Conservation (phyloP, 1,284 basidiomycete genomes). For the Leccinum pseudoinsigne region DNA sequence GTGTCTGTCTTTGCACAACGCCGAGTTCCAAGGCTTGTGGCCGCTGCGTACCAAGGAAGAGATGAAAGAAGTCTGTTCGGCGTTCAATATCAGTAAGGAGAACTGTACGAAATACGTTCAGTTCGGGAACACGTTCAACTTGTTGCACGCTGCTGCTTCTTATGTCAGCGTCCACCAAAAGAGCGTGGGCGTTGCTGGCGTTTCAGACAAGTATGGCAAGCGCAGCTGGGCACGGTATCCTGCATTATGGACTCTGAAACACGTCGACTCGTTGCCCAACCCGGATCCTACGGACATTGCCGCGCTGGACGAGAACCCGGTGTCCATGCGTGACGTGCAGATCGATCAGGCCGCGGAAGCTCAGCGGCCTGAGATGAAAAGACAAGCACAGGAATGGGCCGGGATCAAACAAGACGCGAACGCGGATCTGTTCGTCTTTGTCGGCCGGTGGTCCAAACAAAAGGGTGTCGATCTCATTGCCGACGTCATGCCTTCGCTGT, state of each 20-base stretch:
- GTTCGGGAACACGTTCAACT: conserved; percentile 95
- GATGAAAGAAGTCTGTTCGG: conserved; percentile 96
- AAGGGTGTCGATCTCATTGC: conserved; percentile 95
- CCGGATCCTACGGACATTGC: conserved; percentile 93
- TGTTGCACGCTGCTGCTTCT: conserved; percentile 88
- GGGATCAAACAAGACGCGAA: conserved; percentile 87
- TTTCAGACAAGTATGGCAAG: conserved; percentile 95
- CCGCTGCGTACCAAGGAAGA: conserved; percentile 93
- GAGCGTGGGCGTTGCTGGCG: conserved; percentile 90
- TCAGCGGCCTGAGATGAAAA: conserved; percentile 84
- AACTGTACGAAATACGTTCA: conserved; percentile 94
- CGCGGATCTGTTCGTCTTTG: conserved; percentile 90
- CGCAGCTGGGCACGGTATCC: conserved; percentile 94
- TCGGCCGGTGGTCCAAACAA: conserved; percentile 96
- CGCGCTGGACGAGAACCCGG: conserved; percentile 79
- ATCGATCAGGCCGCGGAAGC: conserved; percentile 84
- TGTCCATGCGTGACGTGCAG: conserved; percentile 70
- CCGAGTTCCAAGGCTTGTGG: conserved; percentile 96
- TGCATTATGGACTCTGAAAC: conserved; percentile 91
- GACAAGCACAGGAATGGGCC: conserved; percentile 93
- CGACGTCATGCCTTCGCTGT: conserved; percentile 88
- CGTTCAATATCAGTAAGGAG: conserved; percentile 95
- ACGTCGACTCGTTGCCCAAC: conserved; percentile 92
- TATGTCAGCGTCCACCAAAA: conserved; percentile 93
- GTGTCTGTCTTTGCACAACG: conserved; percentile 93